A percentile compares a stretch with the other conserved stretches of the same genome.
phyloP scores from a whole-genome alignment of 2,329 filamentous ascomycete genomes.

The Cadophora malorum region DNA sequence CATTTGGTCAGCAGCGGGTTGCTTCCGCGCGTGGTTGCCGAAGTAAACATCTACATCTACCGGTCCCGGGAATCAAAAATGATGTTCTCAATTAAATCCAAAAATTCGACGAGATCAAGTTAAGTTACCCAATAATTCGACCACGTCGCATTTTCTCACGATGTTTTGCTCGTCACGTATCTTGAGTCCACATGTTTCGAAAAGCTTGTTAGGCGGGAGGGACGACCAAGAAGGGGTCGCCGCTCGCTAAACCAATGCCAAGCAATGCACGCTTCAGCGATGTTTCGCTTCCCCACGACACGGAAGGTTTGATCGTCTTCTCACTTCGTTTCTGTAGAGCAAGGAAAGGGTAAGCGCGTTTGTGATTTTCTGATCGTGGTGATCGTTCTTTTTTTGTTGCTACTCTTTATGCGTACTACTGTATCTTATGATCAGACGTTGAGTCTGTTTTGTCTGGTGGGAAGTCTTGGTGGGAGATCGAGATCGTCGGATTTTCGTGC shows the following conservation, averaged over 20 bases:
- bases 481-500: not conserved
- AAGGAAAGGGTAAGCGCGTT: not conserved
- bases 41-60: too few species aligned
- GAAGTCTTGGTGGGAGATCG: not conserved
- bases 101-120: too few species aligned
- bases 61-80: too few species aligned
- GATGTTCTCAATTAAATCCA: too few species aligned
- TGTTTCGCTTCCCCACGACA: conserved; percentile 13
- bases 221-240: not conserved
- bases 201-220: not conserved
- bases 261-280: conserved; percentile 4
- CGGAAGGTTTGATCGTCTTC: conserved; percentile 10
- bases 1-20: not conserved
- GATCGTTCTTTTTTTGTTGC: not conserved
- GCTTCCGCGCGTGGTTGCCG: not conserved
- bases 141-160: too few species aligned
- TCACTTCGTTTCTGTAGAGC: not conserved
- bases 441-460: not conserved
- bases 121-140: too few species aligned
- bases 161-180: too few species aligned
- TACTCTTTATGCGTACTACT: not conserved
- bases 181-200: too few species aligned
- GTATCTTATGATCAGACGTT: not conserved
- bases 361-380: not conserved
- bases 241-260: not conserved